Evolutionary conservation across 768 basidiomycete species (phyloP).

Genomic region (Epithele typhae): DNA sequence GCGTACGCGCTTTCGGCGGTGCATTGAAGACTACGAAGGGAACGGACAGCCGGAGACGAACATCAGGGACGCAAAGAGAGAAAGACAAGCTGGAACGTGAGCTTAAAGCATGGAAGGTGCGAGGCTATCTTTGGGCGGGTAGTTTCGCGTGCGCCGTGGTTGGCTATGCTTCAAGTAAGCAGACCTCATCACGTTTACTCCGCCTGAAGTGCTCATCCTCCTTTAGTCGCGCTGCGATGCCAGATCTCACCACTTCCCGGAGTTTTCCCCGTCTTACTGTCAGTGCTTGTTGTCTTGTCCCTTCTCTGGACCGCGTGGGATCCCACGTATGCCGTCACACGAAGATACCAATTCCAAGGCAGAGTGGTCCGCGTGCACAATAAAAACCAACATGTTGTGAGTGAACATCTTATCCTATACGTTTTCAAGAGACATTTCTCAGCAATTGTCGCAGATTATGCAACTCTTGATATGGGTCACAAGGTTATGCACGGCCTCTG

Average conservation of each 20-base stretch:
- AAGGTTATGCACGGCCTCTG: constrained; percentile 45
- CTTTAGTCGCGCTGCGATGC: too few relatives aligned
- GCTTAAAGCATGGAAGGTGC: constrained; percentile 60
- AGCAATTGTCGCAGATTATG: constrained; percentile 39
- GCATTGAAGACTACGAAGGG: constrained; percentile 37
- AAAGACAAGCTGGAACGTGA: constrained; percentile 44
- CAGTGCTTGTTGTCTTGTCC: constrained; percentile 51
- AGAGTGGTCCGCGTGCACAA: constrained; percentile 66
- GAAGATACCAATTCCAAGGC: constrained; percentile 62
- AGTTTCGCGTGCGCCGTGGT: constrained; percentile 32
- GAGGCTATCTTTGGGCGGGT: constrained; percentile 62
- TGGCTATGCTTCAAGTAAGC: constrained; percentile 17
- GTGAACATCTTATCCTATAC: constrained; percentile 17
- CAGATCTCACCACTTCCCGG: constrained; percentile 1
- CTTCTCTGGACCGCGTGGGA: constrained; percentile 84
- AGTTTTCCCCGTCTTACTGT: constrained; percentile 27
- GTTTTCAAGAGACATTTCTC: background rate
- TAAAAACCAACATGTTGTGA: constrained; percentile 58
- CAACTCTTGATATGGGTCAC: constrained; percentile 59
- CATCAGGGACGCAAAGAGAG: constrained; percentile 34
- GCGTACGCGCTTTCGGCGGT: constrained; percentile 66
- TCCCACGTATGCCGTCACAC: constrained; percentile 65
- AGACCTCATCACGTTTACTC: too few relatives aligned
- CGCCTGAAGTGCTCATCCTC: too few relatives aligned
- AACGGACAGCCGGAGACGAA: constrained; percentile 51